Evolutionary conservation across 805 yeast species (phyloP).

Genomic region (Teunomyces tritomae): DNA sequence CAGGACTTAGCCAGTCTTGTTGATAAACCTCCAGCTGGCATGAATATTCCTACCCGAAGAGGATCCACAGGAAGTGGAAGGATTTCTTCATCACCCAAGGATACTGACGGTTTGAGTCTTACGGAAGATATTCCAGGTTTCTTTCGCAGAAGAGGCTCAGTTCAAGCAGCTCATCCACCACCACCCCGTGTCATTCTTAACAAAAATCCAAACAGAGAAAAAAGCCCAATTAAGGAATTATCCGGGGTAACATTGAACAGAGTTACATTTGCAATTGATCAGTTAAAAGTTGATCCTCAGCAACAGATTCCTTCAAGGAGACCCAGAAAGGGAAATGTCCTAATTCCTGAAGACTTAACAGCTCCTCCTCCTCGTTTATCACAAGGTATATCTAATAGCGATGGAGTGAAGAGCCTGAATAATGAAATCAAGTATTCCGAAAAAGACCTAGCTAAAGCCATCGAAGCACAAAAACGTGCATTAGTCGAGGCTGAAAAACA

Average conservation of each 20-base stretch:
- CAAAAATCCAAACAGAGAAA: slow-evolving; percentile 41
- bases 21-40: slow-evolving; percentile 26
- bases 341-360: slow-evolving; percentile 60
- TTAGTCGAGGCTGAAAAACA: slow-evolving; percentile 64
- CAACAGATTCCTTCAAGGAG: slow-evolving; percentile 60
- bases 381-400: slow-evolving; percentile 59
- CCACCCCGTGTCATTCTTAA: slow-evolving; percentile 38
- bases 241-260: slow-evolving; percentile 48
- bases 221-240: slow-evolving; percentile 32
- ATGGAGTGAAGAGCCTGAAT: slow-evolving; percentile 20
- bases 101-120: neutral
- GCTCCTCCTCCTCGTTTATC: slow-evolving; percentile 64
- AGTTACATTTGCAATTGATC: slow-evolving; percentile 76
- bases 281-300: slow-evolving; percentile 61
- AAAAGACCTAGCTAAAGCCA: slow-evolving; percentile 52
- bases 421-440: slow-evolving; percentile 34
- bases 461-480: slow-evolving; percentile 56
- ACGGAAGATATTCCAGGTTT: neutral
- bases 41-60: neutral
- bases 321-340: slow-evolving; percentile 53
- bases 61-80: neutral
- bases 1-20: slow-evolving; percentile 23
- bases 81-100: neutral
- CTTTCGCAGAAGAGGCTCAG: slow-evolving; percentile 2
- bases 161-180: neutral